These are phyloP conservation scores for Peronospora destructor DNA, from an alignment of 352 stramenopile genomes.

Conservation along the genomic window DNA sequence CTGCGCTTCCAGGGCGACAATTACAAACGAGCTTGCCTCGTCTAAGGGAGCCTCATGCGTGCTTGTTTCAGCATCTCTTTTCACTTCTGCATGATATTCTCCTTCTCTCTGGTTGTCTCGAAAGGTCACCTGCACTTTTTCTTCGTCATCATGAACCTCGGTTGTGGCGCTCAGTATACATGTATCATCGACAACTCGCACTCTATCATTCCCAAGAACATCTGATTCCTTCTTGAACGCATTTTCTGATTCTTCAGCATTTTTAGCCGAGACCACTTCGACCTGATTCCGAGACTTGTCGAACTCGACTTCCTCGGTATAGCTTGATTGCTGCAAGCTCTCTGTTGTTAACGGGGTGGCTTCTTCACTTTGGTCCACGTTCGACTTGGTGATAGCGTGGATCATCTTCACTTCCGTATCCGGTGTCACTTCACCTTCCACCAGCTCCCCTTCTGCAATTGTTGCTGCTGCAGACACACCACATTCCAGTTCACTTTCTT, in stretches of 20 bases:
- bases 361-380: constrained; percentile 5
- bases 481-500: constrained; percentile 2
- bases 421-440: constrained; percentile 19
- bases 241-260: constrained; percentile 1
- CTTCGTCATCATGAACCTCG: constrained; percentile 1
- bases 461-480: neutral
- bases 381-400: constrained; percentile 1
- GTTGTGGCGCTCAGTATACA: constrained; percentile 2
- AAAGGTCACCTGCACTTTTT: neutral
- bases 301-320: neutral
- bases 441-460: constrained; percentile 2
- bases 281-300: neutral
- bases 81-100: neutral
- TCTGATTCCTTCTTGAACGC: constrained; percentile 1
- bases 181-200: constrained; percentile 7
- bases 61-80: constrained; percentile 2
- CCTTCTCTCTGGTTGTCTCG: constrained; percentile 1
- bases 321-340: neutral
- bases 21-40: neutral
- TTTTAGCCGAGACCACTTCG: neutral
- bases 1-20: neutral
- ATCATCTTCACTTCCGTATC: constrained; percentile 8
- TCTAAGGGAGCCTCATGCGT: constrained; percentile 4
- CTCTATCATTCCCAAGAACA: constrained; percentile 1
- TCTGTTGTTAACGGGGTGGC: neutral